phyloP scores from a whole-genome alignment of 2,329 filamentous ascomycete species.

The Lachnellula occidentalis region DNA sequence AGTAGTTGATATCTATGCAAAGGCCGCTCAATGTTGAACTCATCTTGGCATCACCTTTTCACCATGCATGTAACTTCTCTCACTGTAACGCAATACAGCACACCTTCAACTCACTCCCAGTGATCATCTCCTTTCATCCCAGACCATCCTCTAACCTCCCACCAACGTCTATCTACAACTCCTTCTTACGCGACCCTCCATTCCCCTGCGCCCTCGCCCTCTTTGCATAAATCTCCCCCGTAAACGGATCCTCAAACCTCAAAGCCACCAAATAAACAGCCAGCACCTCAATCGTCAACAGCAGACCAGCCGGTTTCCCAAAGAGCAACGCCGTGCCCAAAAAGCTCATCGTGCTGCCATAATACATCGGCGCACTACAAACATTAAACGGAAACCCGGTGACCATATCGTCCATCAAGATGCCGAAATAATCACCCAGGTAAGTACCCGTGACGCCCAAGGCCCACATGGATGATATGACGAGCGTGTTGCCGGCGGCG shows the following conservation, averaged over 20 bases:
- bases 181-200: constrained; percentile 22
- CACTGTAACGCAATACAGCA: neutral
- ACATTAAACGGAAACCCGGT: constrained; percentile 96
- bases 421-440: constrained; percentile 96
- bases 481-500: constrained; percentile 71
- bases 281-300: constrained; percentile 70
- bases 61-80: constrained; percentile 1
- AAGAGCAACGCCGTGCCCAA: constrained; percentile 78
- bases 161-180: constrained; percentile 11
- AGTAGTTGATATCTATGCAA: constrained; percentile 28
- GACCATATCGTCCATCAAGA: constrained; percentile 92
- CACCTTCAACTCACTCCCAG: constrained; percentile 1
- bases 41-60: constrained; percentile 8
- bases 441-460: constrained; percentile 95
- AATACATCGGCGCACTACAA: constrained; percentile 90
- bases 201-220: constrained; percentile 53
- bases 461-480: constrained; percentile 83
- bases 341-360: constrained; percentile 89
- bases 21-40: constrained; percentile 23
- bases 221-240: constrained; percentile 86
- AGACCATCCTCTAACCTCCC: neutral
- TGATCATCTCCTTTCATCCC: neutral
- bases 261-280: constrained; percentile 76
- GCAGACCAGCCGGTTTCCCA: constrained; percentile 79
- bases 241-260: constrained; percentile 90